phyloP scores from a whole-genome alignment of 202 grass and related monocot species.

The Schoenoplectus tabernaemontani region DNA sequence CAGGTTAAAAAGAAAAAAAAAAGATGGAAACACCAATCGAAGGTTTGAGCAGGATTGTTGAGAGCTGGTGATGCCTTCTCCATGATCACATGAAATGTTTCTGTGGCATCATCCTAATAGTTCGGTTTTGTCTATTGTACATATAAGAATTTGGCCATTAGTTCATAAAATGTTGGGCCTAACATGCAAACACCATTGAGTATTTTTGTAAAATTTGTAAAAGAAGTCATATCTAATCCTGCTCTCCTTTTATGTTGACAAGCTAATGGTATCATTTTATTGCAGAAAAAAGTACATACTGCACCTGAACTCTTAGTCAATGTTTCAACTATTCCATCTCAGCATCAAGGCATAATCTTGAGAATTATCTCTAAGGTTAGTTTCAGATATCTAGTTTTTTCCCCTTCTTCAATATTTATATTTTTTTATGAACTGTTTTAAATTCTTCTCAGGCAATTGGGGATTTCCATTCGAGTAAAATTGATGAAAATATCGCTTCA shows the following conservation, averaged over 20 bases:
- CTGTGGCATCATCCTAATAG: not conserved
- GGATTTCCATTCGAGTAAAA: slow-evolving; percentile 58
- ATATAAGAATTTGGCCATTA: not conserved
- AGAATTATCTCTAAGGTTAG: slow-evolving; percentile 72
- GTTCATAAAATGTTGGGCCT: not conserved
- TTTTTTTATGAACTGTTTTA: slow-evolving; percentile 9
- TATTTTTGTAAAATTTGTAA: not conserved
- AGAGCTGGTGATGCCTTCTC: not conserved
- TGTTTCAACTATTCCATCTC: slow-evolving; percentile 55
- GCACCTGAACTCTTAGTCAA: slow-evolving; percentile 73
- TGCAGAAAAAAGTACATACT: slow-evolving; percentile 59
- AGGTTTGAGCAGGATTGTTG: not conserved
- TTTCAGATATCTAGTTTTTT: not conserved
- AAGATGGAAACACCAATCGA: not conserved
- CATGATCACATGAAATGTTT: not conserved
- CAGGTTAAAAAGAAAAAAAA: no score
- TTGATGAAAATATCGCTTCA: slow-evolving; percentile 47
- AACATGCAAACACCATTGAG: not conserved
- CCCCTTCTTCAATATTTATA: not conserved
- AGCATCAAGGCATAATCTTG: slow-evolving; percentile 86
- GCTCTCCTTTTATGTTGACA: slow-evolving; percentile 6
- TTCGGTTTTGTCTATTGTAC: not conserved
- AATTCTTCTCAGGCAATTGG: slow-evolving; percentile 55
- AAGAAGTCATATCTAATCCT: not conserved
- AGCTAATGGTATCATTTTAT: not conserved